phyloP scores from a whole-genome alignment of 2,329 filamentous ascomycete species.

The Cytospora schulzeri region DNA sequence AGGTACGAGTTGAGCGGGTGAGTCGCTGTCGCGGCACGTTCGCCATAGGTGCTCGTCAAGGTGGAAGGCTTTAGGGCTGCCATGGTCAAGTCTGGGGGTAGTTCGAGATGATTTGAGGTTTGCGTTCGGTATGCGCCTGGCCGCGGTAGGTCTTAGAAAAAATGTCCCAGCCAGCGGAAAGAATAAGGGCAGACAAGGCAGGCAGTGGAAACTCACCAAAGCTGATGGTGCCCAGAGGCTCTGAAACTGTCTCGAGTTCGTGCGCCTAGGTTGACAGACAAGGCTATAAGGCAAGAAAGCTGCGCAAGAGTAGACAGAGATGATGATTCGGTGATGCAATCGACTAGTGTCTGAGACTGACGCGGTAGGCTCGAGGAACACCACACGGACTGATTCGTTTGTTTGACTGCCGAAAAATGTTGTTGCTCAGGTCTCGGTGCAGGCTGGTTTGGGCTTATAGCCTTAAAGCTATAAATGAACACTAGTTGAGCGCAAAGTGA shows the following conservation, averaged over 20 bases:
- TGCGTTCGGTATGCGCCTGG: conserved; percentile 2
- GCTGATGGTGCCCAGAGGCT: conserved; percentile 2
- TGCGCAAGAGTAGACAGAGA: conserved; percentile 2
- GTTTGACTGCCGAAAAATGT: not conserved
- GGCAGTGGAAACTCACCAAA: not conserved
- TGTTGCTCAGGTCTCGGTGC: conserved; percentile 3
- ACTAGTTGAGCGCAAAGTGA: not conserved
- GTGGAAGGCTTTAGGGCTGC: conserved; percentile 39
- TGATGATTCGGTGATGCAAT: conserved; percentile 15
- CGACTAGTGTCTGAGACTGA: conserved; percentile 19
- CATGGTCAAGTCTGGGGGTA: conserved; percentile 40
- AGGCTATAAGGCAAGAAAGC: not conserved
- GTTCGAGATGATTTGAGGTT: not conserved
- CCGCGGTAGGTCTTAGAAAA: not conserved
- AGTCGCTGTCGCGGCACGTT: conserved; percentile 51
- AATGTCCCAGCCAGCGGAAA: not conserved
- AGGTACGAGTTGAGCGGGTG: conserved; percentile 65
- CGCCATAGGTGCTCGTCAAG: conserved; percentile 55
- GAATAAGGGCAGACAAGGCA: not conserved
- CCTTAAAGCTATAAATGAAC: conserved; percentile 1
- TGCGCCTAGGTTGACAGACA: conserved; percentile 6
- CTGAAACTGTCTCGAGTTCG: conserved; percentile 8
- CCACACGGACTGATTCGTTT: conserved; percentile 15
- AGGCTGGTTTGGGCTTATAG: not conserved
- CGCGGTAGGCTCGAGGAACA: conserved; percentile 13